phyloP scores from a whole-genome alignment of 768 basidiomycete genomes.

The Polyporus arcularius region DNA sequence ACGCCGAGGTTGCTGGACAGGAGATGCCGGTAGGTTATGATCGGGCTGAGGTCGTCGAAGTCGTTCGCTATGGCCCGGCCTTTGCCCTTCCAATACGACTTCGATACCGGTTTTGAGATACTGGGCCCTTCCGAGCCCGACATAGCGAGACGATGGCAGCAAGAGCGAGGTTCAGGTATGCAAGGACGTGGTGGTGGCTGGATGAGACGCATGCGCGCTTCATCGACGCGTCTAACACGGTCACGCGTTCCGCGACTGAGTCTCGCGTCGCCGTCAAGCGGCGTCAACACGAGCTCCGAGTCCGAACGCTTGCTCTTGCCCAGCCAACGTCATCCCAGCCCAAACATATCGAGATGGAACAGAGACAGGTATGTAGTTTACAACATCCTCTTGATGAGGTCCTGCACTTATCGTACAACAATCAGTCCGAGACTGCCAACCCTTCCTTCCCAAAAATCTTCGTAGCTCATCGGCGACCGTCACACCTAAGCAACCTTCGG shows the following conservation, averaged over 20 bases:
- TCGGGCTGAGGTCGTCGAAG: slow-evolving; percentile 62
- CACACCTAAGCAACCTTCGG: slow-evolving; percentile 15
- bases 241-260: neutral
- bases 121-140: too few species aligned
- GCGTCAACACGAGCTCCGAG: too few species aligned
- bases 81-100: slow-evolving; percentile 55
- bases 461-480: too few species aligned
- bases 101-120: slow-evolving; percentile 3
- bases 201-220: neutral
- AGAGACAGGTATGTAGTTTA: too few species aligned
- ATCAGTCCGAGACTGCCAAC: too few species aligned
- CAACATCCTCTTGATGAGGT: too few species aligned
- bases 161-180: neutral
- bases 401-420: too few species aligned
- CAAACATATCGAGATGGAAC: too few species aligned
- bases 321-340: too few species aligned
- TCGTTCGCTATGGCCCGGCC: slow-evolving; percentile 44
- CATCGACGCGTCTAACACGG: neutral
- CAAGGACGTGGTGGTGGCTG: neutral
- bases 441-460: too few species aligned
- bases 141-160: neutral
- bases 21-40: slow-evolving; percentile 80
- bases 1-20: slow-evolving; percentile 67
- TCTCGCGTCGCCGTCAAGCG: too few species aligned
- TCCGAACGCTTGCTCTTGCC: too few species aligned